A percentile compares a stretch with the other conserved stretches of the same genome.
Conservation (phyloP, 805 yeast genomes). For the Cyberlindnera maritima region DNA sequence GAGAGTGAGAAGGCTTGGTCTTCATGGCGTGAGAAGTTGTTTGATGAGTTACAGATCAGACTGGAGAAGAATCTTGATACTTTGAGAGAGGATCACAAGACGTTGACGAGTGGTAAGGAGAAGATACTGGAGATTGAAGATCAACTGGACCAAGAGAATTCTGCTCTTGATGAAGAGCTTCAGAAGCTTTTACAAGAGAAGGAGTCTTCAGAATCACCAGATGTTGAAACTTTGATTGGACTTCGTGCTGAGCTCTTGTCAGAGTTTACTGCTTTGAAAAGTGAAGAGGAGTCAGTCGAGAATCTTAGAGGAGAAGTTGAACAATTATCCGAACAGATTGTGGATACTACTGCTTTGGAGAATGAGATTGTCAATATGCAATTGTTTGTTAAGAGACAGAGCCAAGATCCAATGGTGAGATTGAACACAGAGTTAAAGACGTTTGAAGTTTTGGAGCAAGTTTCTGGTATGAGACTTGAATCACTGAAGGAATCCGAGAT, state of each 20-base stretch:
- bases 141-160: not conserved
- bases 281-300: slow-evolving; percentile 4
- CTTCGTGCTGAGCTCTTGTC: slow-evolving; percentile 13
- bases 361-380: slow-evolving; percentile 16
- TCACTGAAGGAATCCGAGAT: slow-evolving; percentile 13
- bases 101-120: not conserved
- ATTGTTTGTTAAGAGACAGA: slow-evolving; percentile 16
- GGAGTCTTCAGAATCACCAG: slow-evolving; percentile 15
- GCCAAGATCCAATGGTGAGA: slow-evolving; percentile 22
- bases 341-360: slow-evolving; percentile 21
- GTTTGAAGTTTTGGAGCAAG: slow-evolving; percentile 13
- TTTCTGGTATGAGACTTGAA: slow-evolving; percentile 16
- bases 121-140: slow-evolving; percentile 8
- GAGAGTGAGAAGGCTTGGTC: slow-evolving; percentile 27
- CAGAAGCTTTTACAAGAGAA: slow-evolving; percentile 8
- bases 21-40: slow-evolving; percentile 25
- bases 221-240: slow-evolving; percentile 12
- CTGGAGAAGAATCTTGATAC: slow-evolving; percentile 13
- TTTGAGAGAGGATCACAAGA: slow-evolving; percentile 13
- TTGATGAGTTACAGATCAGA: slow-evolving; percentile 24
- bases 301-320: slow-evolving; percentile 12
- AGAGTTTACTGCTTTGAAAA: slow-evolving; percentile 4
- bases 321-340: slow-evolving; percentile 5
- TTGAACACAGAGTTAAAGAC: slow-evolving; percentile 9
- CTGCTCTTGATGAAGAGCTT: not conserved